Conservation (phyloP, 768 basidiomycete species). For the Hydnum rufescens region DNA sequence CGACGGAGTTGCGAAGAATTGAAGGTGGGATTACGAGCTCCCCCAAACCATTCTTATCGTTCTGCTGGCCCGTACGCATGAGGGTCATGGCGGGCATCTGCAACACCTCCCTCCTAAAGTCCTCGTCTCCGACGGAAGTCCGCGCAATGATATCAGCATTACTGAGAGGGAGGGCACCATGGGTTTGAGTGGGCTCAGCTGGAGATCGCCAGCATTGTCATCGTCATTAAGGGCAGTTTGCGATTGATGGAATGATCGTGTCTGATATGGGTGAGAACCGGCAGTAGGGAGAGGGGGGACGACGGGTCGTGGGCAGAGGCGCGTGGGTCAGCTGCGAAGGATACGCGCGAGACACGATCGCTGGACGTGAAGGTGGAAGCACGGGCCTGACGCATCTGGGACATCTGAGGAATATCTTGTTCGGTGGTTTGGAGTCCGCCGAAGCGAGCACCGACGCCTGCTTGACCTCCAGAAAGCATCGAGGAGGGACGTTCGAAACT, state of each 20-base stretch:
- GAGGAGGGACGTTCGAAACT: slow-evolving; percentile 6
- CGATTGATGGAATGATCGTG: neutral
- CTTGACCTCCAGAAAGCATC: slow-evolving; percentile 9
- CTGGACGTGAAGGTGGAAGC: neutral
- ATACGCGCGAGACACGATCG: slow-evolving; percentile 11
- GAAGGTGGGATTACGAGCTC: slow-evolving; percentile 2
- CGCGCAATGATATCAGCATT: slow-evolving; percentile 8
- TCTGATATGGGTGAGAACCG: neutral
- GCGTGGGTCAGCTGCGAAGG: slow-evolving; percentile 10
- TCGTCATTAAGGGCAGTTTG: slow-evolving; percentile 4
- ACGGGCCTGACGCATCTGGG: slow-evolving; percentile 7
- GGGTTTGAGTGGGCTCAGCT: slow-evolving; percentile 10
- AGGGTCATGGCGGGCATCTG: slow-evolving; percentile 11
- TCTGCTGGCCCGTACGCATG: slow-evolving; percentile 8
- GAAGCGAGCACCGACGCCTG: slow-evolving; percentile 9
- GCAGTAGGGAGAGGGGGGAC: neutral
- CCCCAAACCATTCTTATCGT: slow-evolving; percentile 2
- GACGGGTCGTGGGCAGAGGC: neutral
- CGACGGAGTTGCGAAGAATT: slow-evolving; percentile 1
- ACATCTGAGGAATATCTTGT: slow-evolving; percentile 2
- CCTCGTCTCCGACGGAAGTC: slow-evolving; percentile 3
- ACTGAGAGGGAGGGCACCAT: slow-evolving; percentile 7
- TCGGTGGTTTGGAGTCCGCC: slow-evolving; percentile 3
- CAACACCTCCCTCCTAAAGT: slow-evolving; percentile 5
- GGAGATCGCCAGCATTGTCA: slow-evolving; percentile 7